These are phyloP conservation scores for Oryza brachyantha DNA, from an alignment of 176 grass and related monocot genomes.

Conservation along the genomic window DNA sequence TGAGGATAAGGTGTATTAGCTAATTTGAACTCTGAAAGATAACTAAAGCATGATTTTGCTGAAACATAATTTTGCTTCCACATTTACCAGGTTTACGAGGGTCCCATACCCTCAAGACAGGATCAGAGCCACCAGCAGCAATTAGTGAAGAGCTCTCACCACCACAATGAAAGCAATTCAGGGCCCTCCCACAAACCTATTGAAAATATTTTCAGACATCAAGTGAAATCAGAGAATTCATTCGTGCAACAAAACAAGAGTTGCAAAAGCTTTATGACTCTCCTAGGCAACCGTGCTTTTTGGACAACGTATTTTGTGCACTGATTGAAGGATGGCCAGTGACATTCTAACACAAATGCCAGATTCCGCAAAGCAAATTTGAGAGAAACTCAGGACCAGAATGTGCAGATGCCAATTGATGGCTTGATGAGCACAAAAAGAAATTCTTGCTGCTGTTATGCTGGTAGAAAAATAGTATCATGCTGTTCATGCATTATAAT, in stretches of 20 bases:
- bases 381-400: not conserved
- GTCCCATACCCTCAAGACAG: slow-evolving; percentile 88
- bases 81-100: slow-evolving; percentile 93
- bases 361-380: not conserved
- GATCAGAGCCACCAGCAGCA: slow-evolving; percentile 78
- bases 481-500: not conserved
- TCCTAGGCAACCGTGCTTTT: not conserved
- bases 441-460: not conserved
- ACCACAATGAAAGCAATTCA: slow-evolving; percentile 90
- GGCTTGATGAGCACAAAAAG: not conserved
- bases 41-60: not conserved
- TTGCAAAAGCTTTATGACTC: not conserved
- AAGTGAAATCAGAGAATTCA: slow-evolving; percentile 20
- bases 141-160: slow-evolving; percentile 84
- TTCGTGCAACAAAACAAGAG: not conserved
- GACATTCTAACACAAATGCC: not conserved
- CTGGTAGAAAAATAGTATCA: not conserved
- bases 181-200: slow-evolving; percentile 78
- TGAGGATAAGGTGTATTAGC: slow-evolving; percentile 29
- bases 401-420: not conserved
- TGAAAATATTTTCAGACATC: slow-evolving; percentile 17
- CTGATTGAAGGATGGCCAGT: not conserved
- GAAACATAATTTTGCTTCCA: not conserved
- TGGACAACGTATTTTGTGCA: not conserved
- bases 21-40: slow-evolving; percentile 1